phyloP scores from a whole-genome alignment of 805 yeast genomes.

The Candida endomychidarum region DNA sequence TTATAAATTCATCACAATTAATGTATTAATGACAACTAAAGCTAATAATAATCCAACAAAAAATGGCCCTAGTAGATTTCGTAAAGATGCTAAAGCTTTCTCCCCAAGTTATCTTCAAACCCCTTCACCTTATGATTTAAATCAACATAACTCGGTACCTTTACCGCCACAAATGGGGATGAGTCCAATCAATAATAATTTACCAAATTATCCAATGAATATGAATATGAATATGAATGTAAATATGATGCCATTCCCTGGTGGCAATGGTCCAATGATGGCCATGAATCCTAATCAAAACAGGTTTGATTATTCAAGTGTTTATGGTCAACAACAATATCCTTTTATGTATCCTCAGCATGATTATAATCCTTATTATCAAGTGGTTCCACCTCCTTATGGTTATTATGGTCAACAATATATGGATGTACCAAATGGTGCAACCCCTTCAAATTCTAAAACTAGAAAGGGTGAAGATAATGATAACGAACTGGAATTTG shows the following conservation, averaged over 20 bases:
- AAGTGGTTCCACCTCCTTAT: slow-evolving; percentile 3
- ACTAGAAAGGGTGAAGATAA: slow-evolving; percentile 1
- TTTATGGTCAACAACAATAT: slow-evolving; percentile 5
- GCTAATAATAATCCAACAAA: slow-evolving; percentile 21
- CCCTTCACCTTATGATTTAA: slow-evolving; percentile 10
- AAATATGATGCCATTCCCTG: slow-evolving; percentile 8
- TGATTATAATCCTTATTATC: slow-evolving; percentile 10
- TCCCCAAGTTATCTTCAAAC: slow-evolving; percentile 27
- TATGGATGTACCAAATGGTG: slow-evolving; percentile 1
- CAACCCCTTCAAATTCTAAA: neutral
- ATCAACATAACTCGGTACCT: slow-evolving; percentile 7
- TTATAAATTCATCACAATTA: slow-evolving; percentile 2
- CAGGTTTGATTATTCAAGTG: slow-evolving; percentile 7
- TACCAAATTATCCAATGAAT: slow-evolving; percentile 3
- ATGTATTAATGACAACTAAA: slow-evolving; percentile 17
- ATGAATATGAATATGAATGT: slow-evolving; percentile 3
- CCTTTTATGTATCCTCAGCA: slow-evolving; percentile 6
- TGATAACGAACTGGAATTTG: neutral
- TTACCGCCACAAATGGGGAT: slow-evolving; percentile 3
- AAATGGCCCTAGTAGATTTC: slow-evolving; percentile 35
- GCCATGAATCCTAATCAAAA: slow-evolving; percentile 5
- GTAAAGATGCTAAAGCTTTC: slow-evolving; percentile 40
- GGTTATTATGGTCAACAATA: slow-evolving; percentile 1
- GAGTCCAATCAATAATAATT: slow-evolving; percentile 9
- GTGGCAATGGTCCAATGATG: slow-evolving; percentile 6